Evolutionary conservation across 768 basidiomycete genomes (phyloP).

Genomic region (Pisolithus marmoratus): DNA sequence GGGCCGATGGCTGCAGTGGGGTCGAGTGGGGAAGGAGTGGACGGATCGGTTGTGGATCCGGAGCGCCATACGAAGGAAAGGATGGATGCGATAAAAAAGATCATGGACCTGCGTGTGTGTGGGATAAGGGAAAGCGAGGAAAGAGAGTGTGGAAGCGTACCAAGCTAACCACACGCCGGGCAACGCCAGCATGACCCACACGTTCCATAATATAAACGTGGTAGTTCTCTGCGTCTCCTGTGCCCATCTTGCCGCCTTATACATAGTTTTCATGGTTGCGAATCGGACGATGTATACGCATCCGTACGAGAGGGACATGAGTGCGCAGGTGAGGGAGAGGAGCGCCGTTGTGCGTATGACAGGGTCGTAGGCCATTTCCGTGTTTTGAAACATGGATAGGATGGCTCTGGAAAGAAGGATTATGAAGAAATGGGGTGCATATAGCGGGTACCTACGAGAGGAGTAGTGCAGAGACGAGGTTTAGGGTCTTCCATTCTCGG

Average conservation of each 20-base stretch:
- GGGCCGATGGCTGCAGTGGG: slow-evolving; percentile 40
- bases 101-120: slow-evolving; percentile 47
- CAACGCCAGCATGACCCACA: slow-evolving; percentile 64
- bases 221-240: slow-evolving; percentile 58
- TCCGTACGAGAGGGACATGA: slow-evolving; percentile 69
- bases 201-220: slow-evolving; percentile 53
- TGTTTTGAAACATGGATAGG: slow-evolving; percentile 59
- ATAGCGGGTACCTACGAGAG: slow-evolving; percentile 35
- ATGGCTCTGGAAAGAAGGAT: slow-evolving; percentile 44
- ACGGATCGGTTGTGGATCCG: slow-evolving; percentile 40
- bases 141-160: slow-evolving; percentile 26
- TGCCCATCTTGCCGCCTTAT: slow-evolving; percentile 67
- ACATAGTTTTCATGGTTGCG: slow-evolving; percentile 66
- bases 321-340: slow-evolving; percentile 55
- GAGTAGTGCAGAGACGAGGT: slow-evolving; percentile 64
- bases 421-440: background rate
- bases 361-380: slow-evolving; percentile 49
- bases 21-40: slow-evolving; percentile 31
- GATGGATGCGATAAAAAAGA: slow-evolving; percentile 57
- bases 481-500: slow-evolving; percentile 72
- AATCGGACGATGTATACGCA: slow-evolving; percentile 72
- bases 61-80: slow-evolving; percentile 60
- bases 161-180: slow-evolving; percentile 70
- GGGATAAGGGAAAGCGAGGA: background rate
- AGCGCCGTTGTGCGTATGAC: slow-evolving; percentile 57